phyloP scores from a whole-genome alignment of 495 filamentous ascomycete species.

The Talaromyces wortmannii region DNA sequence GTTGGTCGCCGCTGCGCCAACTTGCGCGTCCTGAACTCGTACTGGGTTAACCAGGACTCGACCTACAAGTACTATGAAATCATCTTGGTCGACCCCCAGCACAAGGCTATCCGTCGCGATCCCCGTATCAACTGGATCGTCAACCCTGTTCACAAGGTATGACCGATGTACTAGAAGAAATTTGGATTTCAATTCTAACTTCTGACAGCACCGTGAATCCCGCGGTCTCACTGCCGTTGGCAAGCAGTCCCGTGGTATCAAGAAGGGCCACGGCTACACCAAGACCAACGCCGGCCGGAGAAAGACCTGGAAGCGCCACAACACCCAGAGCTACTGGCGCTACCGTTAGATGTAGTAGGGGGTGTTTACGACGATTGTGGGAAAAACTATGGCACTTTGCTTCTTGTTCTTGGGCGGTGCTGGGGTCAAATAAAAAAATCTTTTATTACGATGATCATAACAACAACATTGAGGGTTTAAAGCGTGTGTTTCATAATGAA shows the following conservation, averaged over 20 bases:
- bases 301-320: constrained; percentile 99
- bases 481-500: constrained; percentile 2
- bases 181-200: constrained; percentile 5
- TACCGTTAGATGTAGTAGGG: constrained; percentile 53
- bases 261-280: constrained; percentile 98
- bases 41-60: constrained; percentile 99
- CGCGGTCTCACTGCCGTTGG: constrained; percentile 95
- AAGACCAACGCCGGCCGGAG: constrained; percentile 90
- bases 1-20: constrained; percentile 98
- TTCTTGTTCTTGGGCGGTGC: background rate
- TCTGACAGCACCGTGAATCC: constrained; percentile 76
- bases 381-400: background rate
- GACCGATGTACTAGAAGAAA: background rate
- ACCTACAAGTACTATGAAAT: constrained; percentile 99
- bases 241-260: constrained; percentile 98
- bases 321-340: constrained; percentile 92
- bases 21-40: constrained; percentile 97
- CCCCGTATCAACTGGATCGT: constrained; percentile 99
- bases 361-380: constrained; percentile 19
- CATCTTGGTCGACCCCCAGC: constrained; percentile 98
- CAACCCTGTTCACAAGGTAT: constrained; percentile 92
- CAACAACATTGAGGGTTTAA: constrained; percentile 3
- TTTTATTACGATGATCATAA: constrained; percentile 1
- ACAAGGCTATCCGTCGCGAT: constrained; percentile 99
- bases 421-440: background rate